phyloP scores from a whole-genome alignment of 192 early-diverging fungal genomes.

The Backusella mclennaniae region DNA sequence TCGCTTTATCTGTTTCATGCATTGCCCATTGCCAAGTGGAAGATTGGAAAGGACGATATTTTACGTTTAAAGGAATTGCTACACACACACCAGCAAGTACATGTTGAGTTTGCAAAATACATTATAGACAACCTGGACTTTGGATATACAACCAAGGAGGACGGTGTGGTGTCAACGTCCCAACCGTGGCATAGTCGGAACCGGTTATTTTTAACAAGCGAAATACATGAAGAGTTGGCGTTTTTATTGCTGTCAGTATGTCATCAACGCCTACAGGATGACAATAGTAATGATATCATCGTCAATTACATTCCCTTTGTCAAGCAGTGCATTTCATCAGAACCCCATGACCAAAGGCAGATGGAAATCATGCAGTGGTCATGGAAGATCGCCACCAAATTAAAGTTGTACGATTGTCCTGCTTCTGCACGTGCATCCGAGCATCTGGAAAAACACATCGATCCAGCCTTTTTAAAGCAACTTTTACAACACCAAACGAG shows the following conservation, averaged over 20 bases:
- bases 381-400: neutral
- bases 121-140: slow-evolving; percentile 23
- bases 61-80: slow-evolving; percentile 20
- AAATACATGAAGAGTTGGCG: slow-evolving; percentile 22
- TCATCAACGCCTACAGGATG: neutral
- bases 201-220: slow-evolving; percentile 7
- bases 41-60: slow-evolving; percentile 30
- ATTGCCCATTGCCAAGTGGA: slow-evolving; percentile 41
- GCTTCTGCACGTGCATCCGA: neutral
- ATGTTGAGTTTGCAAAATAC: slow-evolving; percentile 20
- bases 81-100: neutral
- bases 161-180: neutral
- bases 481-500: slow-evolving; percentile 17
- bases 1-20: slow-evolving; percentile 47
- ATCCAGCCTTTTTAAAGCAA: neutral
- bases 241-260: slow-evolving; percentile 22
- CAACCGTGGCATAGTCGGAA: slow-evolving; percentile 23
- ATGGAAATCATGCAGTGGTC: neutral
- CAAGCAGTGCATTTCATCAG: neutral
- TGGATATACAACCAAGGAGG: slow-evolving; percentile 11
- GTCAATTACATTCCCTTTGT: neutral
- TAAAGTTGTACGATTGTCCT: slow-evolving; percentile 2
- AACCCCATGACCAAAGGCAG: neutral
- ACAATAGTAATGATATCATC: neutral
- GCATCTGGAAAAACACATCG: neutral